Conservation (phyloP, 352 stramenopile species). For the Pythium scleroteichum region DNA sequence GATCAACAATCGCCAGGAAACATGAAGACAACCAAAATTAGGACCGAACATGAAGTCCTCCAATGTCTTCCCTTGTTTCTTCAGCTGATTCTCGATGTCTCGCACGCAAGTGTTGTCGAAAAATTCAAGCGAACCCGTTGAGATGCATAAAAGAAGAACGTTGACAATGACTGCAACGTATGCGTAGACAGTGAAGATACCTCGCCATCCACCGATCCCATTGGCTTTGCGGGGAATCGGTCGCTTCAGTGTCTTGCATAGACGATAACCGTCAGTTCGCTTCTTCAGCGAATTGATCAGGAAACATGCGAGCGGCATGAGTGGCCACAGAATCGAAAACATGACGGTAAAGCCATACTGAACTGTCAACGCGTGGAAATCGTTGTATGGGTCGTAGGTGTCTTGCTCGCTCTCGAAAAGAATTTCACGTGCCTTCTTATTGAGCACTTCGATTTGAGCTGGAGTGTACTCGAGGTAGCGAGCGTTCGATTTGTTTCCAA, state of each 20-base stretch:
- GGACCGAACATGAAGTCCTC: constrained; percentile 40
- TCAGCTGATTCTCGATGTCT: constrained; percentile 34
- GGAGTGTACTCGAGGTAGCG: constrained; percentile 35
- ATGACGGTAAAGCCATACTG: constrained; percentile 52
- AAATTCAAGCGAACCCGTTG: constrained; percentile 41
- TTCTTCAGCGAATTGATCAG: constrained; percentile 46
- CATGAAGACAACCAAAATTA: constrained; percentile 37
- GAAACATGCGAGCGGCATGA: constrained; percentile 44
- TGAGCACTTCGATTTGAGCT: constrained; percentile 34
- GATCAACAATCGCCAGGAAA: constrained; percentile 36
- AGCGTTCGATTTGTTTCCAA: constrained; percentile 50
- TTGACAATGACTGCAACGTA: constrained; percentile 44
- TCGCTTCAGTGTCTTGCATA: constrained; percentile 44
- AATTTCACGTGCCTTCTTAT: constrained; percentile 40
- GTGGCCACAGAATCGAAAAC: constrained; percentile 50
- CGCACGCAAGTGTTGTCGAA: constrained; percentile 34
- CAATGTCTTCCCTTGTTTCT: constrained; percentile 34
- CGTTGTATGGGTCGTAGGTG: constrained; percentile 51
- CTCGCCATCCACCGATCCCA: constrained; percentile 42
- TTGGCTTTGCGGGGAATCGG: constrained; percentile 44
- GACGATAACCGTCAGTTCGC: constrained; percentile 38
- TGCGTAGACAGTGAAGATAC: constrained; percentile 36
- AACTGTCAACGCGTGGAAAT: constrained; percentile 41
- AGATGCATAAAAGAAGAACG: constrained; percentile 42
- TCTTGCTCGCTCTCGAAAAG: constrained; percentile 46